A percentile compares a stretch with the other conserved stretches of the same genome.
Conservation (phyloP, 2,329 filamentous ascomycete species). For the Aspergillus texensis region DNA sequence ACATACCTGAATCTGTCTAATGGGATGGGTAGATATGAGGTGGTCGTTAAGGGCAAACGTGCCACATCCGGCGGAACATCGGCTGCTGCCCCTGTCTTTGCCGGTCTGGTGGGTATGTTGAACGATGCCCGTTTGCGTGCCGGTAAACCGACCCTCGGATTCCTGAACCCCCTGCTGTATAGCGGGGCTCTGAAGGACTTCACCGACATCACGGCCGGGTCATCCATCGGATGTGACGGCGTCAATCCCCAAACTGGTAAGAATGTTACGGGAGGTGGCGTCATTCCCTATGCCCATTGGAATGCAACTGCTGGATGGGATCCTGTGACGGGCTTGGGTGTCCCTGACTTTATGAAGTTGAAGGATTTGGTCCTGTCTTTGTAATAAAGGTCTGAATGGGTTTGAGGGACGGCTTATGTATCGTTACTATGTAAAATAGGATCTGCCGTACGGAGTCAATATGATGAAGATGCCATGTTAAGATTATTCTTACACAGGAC, state of each 20-base stretch:
- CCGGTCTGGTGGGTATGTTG: neutral
- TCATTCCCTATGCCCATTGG: slow-evolving; percentile 31
- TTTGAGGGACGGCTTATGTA: neutral
- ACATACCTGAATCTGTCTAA: neutral
- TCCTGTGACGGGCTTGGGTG: slow-evolving; percentile 44
- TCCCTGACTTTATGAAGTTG: slow-evolving; percentile 21
- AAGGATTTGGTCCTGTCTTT: neutral
- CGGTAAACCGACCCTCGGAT: slow-evolving; percentile 56
- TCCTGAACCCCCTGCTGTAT: slow-evolving; percentile 62
- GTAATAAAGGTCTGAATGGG: neutral
- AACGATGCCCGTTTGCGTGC: slow-evolving; percentile 9
- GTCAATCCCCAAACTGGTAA: slow-evolving; percentile 32
- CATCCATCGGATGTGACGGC: slow-evolving; percentile 37
- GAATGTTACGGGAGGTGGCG: slow-evolving; percentile 21
- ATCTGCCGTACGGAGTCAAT: neutral
- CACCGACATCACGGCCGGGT: slow-evolving; percentile 48
- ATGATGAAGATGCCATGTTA: neutral
- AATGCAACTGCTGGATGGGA: slow-evolving; percentile 44
- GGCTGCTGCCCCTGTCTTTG: neutral
- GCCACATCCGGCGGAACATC: neutral
- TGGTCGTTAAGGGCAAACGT: neutral
- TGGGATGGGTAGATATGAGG: neutral
- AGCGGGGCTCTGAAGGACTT: slow-evolving; percentile 50
- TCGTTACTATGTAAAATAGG: neutral
- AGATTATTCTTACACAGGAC: neutral